Evolutionary conservation across 2,329 filamentous ascomycete genomes (phyloP).

Genomic region (Alternaria arborescens): DNA sequence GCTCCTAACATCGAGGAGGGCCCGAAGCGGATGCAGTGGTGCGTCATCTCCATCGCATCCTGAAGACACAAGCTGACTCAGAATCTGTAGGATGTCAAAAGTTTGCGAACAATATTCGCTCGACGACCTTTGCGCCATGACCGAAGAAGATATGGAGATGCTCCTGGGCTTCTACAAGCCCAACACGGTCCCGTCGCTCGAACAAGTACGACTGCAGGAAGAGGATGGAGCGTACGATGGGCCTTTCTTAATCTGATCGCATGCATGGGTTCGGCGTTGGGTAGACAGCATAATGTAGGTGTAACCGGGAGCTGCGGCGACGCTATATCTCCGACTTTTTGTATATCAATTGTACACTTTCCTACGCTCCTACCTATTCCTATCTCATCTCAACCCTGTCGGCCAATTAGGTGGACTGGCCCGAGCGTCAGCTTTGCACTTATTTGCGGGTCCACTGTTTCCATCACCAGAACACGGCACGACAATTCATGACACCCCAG

Average conservation of each 20-base stretch:
- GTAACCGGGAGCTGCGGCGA: slow-evolving; percentile 23
- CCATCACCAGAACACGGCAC: slow-evolving; percentile 7
- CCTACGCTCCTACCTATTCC: slow-evolving; percentile 4
- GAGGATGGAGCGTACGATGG: slow-evolving; percentile 56
- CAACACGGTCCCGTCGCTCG: slow-evolving; percentile 54
- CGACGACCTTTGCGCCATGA: slow-evolving; percentile 83
- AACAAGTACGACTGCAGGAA: slow-evolving; percentile 53
- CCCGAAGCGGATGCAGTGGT: slow-evolving; percentile 91
- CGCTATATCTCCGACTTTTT: slow-evolving; percentile 10
- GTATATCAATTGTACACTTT: slow-evolving; percentile 30
- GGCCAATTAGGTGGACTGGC: slow-evolving; percentile 35
- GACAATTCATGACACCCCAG: not conserved
- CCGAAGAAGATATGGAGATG: slow-evolving; percentile 80
- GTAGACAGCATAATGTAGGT: slow-evolving; percentile 15
- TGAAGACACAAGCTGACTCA: slow-evolving; percentile 37
- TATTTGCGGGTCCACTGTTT: not conserved
- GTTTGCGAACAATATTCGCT: slow-evolving; percentile 89
- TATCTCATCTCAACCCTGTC: slow-evolving; percentile 3
- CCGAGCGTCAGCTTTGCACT: slow-evolving; percentile 20
- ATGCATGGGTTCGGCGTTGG: slow-evolving; percentile 19
- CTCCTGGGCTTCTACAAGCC: slow-evolving; percentile 78
- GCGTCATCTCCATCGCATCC: slow-evolving; percentile 8
- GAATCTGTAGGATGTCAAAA: slow-evolving; percentile 76
- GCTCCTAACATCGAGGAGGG: slow-evolving; percentile 78
- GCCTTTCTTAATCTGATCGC: slow-evolving; percentile 52